A percentile compares a stretch with the other conserved stretches of the same genome.
Evolutionary conservation across 2,329 filamentous ascomycete genomes (phyloP).

Genomic region (Graphilbum fragrans): DNA sequence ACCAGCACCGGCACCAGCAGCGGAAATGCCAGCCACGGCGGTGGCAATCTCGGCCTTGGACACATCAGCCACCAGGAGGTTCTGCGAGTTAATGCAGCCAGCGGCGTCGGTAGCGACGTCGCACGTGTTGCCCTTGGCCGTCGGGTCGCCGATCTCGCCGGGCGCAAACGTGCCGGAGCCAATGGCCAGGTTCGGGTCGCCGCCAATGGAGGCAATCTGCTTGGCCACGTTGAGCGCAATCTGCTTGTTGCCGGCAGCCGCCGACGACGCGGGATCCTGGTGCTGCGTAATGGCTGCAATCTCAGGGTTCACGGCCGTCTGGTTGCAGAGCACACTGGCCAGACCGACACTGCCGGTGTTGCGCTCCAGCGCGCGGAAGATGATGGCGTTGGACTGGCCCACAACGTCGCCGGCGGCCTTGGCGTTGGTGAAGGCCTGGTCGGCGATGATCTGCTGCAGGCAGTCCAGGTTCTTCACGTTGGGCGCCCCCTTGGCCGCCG

Average conservation of each 20-base stretch:
- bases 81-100: constrained; percentile 44
- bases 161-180: constrained; percentile 51
- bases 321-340: constrained; percentile 43
- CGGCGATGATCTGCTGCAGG: constrained; percentile 44
- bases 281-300: constrained; percentile 52
- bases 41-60: constrained; percentile 38
- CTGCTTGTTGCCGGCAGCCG: constrained; percentile 47
- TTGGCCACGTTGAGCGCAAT: constrained; percentile 45
- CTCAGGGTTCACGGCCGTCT: constrained; percentile 51
- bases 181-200: constrained; percentile 49
- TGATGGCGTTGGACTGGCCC: constrained; percentile 38
- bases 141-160: constrained; percentile 29
- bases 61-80: constrained; percentile 41
- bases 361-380: constrained; percentile 43
- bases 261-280: constrained; percentile 51
- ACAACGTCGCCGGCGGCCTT: constrained; percentile 39
- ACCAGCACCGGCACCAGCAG: constrained; percentile 1
- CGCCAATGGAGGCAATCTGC: constrained; percentile 49
- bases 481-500: constrained; percentile 18
- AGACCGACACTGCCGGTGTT: constrained; percentile 47
- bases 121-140: constrained; percentile 39
- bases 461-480: constrained; percentile 35
- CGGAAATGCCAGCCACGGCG: constrained; percentile 27
- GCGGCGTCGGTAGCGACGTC: constrained; percentile 32
- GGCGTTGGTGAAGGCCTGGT: constrained; percentile 49